Conservation (phyloP, 2,329 filamentous ascomycete genomes). For the Fusarium sp. region DNA sequence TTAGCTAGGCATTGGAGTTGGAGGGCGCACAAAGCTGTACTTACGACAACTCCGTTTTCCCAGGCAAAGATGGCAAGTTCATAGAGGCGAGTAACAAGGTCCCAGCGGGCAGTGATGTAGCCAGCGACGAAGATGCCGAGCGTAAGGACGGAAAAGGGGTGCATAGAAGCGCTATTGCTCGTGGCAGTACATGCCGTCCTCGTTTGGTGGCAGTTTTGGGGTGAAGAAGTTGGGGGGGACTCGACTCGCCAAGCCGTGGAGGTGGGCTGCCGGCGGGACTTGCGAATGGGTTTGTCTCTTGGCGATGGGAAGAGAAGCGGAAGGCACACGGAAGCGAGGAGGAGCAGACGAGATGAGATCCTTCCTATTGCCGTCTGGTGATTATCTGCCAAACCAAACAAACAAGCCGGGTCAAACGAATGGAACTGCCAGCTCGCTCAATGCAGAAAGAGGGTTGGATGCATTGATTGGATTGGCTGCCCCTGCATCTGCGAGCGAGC, state of each 20-base stretch:
- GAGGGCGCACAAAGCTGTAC: slow-evolving; percentile 48
- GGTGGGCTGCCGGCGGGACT: slow-evolving; percentile 37
- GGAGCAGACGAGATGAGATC: background rate
- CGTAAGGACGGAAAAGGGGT: slow-evolving; percentile 96
- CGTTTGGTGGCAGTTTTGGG: slow-evolving; percentile 6
- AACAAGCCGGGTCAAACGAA: slow-evolving; percentile 4
- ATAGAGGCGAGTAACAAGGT: slow-evolving; percentile 95
- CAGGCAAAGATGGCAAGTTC: slow-evolving; percentile 97
- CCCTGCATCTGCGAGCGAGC: slow-evolving; percentile 28
- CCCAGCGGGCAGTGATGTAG: slow-evolving; percentile 99
- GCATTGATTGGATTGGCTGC: slow-evolving; percentile 35
- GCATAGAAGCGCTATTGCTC: slow-evolving; percentile 75
- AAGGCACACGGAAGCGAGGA: background rate
- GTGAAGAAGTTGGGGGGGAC: slow-evolving; percentile 21
- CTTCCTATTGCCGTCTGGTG: background rate
- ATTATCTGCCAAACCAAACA: background rate
- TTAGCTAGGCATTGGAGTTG: slow-evolving; percentile 5
- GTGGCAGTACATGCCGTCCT: slow-evolving; percentile 58
- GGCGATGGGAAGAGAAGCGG: background rate
- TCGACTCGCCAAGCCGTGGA: slow-evolving; percentile 37
- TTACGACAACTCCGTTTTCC: slow-evolving; percentile 97
- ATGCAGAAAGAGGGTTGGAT: slow-evolving; percentile 11
- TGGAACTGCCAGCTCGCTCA: slow-evolving; percentile 27
- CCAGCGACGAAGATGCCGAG: slow-evolving; percentile 99
- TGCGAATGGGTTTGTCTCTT: background rate